phyloP scores from a whole-genome alignment of 495 filamentous ascomycete genomes.

The Aspergillus funiculosus region DNA sequence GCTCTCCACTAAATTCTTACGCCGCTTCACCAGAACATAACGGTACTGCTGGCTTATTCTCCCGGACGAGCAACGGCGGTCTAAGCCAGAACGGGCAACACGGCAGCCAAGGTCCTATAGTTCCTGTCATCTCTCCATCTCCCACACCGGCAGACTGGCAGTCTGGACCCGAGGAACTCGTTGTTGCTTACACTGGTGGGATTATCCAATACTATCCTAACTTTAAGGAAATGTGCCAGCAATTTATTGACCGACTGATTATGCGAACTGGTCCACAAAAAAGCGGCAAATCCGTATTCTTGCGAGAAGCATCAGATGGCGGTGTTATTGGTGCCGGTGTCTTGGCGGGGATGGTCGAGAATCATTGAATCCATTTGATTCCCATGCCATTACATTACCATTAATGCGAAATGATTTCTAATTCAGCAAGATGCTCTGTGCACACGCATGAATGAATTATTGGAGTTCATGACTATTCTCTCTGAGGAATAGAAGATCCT shows the following conservation, averaged over 20 bases:
- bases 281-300: constrained; percentile 53
- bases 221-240: constrained; percentile 63
- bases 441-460: not conserved
- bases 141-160: constrained; percentile 39
- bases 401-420: constrained; percentile 11
- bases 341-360: constrained; percentile 54
- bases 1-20: constrained; percentile 28
- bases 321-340: constrained; percentile 73
- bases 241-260: constrained; percentile 59
- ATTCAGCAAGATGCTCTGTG: not conserved
- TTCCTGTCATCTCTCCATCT: constrained; percentile 38
- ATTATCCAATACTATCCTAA: constrained; percentile 72
- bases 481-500: constrained; percentile 10
- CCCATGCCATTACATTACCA: not conserved
- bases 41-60: constrained; percentile 14
- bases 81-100: constrained; percentile 7
- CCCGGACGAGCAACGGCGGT: constrained; percentile 2
- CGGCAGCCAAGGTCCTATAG: constrained; percentile 33
- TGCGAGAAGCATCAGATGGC: constrained; percentile 67
- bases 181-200: constrained; percentile 73
- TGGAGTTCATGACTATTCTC: constrained; percentile 5
- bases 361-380: constrained; percentile 18
- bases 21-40: constrained; percentile 29
- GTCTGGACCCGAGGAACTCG: constrained; percentile 54
- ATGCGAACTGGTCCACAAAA: constrained; percentile 49